Evolutionary conservation across 176 grass and related monocot species (phyloP).

Genomic region (Ananas comosus): DNA sequence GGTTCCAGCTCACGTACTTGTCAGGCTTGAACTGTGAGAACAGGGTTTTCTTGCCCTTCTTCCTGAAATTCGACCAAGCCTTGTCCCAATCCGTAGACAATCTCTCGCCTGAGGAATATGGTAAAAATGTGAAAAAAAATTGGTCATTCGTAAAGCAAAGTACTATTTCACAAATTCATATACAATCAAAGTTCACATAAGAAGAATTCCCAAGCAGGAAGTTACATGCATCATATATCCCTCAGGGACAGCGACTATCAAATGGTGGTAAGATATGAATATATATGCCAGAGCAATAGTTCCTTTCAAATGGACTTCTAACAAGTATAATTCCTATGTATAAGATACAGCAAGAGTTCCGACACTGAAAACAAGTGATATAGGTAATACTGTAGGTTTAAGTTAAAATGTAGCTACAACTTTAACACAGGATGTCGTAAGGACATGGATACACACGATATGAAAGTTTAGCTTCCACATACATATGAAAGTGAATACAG

Average conservation of each 20-base stretch:
- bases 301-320: background rate
- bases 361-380: background rate
- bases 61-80: slow-evolving; percentile 69
- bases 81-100: slow-evolving; percentile 83
- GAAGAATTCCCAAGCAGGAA: no score
- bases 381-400: background rate
- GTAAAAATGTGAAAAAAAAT: background rate
- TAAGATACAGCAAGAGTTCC: no score
- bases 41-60: slow-evolving; percentile 62
- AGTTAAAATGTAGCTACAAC: background rate
- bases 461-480: background rate
- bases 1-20: slow-evolving; percentile 96
- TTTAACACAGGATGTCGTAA: background rate
- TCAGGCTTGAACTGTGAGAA: slow-evolving; percentile 67
- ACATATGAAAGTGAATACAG: background rate
- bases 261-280: background rate
- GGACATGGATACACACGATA: no score
- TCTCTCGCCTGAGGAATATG: slow-evolving; percentile 44
- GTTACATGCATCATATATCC: no score
- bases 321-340: no score
- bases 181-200: no score
- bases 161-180: no score
- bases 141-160: background rate
- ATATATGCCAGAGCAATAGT: background rate
- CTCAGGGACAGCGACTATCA: no score